Evolutionary conservation across 176 grass and related monocot genomes (phyloP).

Genomic region (Chrysopogon serrulatus): DNA sequence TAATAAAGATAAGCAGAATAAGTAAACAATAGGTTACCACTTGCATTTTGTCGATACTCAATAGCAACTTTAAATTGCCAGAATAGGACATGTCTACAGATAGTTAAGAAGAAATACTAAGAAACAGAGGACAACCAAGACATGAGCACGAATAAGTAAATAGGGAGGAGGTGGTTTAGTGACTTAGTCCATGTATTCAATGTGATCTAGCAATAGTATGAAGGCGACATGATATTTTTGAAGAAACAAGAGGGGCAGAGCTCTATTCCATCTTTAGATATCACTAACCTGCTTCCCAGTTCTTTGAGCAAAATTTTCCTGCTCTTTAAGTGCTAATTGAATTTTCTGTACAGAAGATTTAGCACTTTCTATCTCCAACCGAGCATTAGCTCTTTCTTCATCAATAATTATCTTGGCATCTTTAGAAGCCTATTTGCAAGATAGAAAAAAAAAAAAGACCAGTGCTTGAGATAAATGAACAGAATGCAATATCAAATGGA

Average conservation of each 20-base stretch:
- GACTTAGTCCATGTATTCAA: background rate
- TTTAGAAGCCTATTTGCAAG: constrained; percentile 66
- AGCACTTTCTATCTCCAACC: constrained; percentile 57
- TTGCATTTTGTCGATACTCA: background rate
- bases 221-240: background rate
- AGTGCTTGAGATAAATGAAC: background rate
- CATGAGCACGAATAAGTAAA: background rate
- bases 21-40: background rate
- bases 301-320: constrained; percentile 37
- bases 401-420: constrained; percentile 74
- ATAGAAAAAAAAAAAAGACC: background rate
- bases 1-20: background rate
- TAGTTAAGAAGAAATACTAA: background rate
- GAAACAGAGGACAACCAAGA: background rate
- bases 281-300: constrained; percentile 55
- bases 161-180: background rate
- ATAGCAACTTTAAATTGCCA: background rate
- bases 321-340: constrained; percentile 57
- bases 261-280: background rate
- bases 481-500: background rate
- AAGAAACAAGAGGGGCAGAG: background rate
- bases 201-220: background rate
- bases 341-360: constrained; percentile 60
- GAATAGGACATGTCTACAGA: background rate
- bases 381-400: constrained; percentile 71